These are phyloP conservation scores for Ceratocystis destructans DNA, from an alignment of 2,329 filamentous ascomycete species.

Conservation along the genomic window DNA sequence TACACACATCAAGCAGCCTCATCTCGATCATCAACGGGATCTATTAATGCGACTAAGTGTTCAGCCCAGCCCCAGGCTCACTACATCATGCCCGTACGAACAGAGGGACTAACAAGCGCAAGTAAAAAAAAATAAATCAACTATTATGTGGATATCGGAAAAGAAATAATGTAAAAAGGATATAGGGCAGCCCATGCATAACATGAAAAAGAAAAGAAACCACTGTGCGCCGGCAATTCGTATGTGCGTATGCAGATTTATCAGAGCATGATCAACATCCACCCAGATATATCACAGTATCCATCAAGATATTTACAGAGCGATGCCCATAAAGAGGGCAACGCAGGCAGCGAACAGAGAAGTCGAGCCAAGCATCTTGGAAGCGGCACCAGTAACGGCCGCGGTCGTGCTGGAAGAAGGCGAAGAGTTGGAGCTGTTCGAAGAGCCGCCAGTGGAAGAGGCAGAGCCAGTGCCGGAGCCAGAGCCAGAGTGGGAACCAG, in stretches of 20 bases:
- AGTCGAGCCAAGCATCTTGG: conserved; percentile 8
- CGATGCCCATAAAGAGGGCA: conserved; percentile 13
- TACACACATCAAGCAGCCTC: neutral
- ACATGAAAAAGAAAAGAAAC: conserved; percentile 12
- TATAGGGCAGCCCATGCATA: conserved; percentile 9
- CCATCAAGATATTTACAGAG: conserved; percentile 15
- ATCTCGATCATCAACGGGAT: neutral
- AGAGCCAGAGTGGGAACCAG: conserved; percentile 8
- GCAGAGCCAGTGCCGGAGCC: conserved; percentile 8
- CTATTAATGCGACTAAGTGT: neutral
- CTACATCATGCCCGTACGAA: neutral
- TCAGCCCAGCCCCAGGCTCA: neutral
- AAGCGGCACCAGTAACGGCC: conserved; percentile 6
- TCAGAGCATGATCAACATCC: conserved; percentile 5
- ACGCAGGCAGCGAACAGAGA: conserved; percentile 15
- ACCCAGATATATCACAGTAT: neutral
- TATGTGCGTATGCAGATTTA: conserved; percentile 11
- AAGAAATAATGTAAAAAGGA: conserved; percentile 5
- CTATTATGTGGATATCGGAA: conserved; percentile 17
- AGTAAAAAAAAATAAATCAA: conserved; percentile 11
- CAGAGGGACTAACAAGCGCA: neutral
- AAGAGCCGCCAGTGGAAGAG: conserved; percentile 2
- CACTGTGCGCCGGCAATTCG: neutral
- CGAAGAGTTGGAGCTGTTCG: neutral
- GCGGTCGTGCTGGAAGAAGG: neutral